Percentiles rank a stretch among this genome's conserved stretches.
Evolutionary conservation across 176 grass and related monocot genomes (phyloP).

Genomic region (Chloris gayana): DNA sequence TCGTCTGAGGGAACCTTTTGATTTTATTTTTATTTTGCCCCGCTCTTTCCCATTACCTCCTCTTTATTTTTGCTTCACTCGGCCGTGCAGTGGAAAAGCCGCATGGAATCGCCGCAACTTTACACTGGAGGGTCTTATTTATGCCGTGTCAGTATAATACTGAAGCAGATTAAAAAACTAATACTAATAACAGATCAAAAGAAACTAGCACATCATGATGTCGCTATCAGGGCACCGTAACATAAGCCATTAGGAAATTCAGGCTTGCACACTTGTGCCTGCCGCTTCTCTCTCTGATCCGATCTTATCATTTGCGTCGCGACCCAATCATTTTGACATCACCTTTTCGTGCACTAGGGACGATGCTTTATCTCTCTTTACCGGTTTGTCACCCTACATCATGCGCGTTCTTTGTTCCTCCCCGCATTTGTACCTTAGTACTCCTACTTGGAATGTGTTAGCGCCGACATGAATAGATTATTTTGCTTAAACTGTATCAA

Average conservation of each 20-base stretch:
- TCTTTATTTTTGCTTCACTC: constrained; percentile 18
- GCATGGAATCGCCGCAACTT: constrained; percentile 40
- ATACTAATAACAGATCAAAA: constrained; percentile 33
- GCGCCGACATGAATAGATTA: constrained; percentile 25
- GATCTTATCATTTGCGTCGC: constrained; percentile 60
- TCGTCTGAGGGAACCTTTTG: constrained; percentile 19
- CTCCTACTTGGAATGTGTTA: background rate
- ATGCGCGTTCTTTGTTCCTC: constrained; percentile 14
- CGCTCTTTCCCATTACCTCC: background rate
- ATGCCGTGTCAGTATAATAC: background rate
- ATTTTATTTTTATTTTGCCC: background rate
- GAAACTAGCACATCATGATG: constrained; percentile 53
- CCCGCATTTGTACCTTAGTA: background rate
- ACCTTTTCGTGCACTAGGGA: constrained; percentile 45
- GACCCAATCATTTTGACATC: constrained; percentile 56
- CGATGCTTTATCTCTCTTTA: constrained; percentile 44
- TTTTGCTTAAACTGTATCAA: background rate
- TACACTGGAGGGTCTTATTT: background rate
- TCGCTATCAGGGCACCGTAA: constrained; percentile 50
- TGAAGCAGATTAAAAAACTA: background rate
- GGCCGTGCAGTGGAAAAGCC: constrained; percentile 43
- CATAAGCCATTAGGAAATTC: constrained; percentile 46
- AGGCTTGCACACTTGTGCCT: constrained; percentile 26
- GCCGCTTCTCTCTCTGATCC: constrained; percentile 29
- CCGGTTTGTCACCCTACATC: constrained; percentile 46